Conservation (phyloP, 768 basidiomycete genomes). For the Rhizopogon roseolus region DNA sequence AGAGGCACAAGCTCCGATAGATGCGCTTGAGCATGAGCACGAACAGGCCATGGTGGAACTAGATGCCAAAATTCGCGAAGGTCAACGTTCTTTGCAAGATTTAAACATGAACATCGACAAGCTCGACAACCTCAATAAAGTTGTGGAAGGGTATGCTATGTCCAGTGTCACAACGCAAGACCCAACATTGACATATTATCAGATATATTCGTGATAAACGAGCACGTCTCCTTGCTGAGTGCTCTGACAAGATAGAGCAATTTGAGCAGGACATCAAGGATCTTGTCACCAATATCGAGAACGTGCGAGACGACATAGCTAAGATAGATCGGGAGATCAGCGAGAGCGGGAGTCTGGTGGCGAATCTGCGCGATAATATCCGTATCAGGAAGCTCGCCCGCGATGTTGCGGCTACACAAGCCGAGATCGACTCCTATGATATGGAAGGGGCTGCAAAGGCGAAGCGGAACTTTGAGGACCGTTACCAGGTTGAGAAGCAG, state of each 20-base stretch:
- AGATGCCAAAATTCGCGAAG: slow-evolving; percentile 42
- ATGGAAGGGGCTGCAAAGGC: slow-evolving; percentile 85
- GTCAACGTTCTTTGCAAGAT: slow-evolving; percentile 57
- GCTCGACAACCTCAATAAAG: slow-evolving; percentile 54
- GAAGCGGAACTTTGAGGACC: slow-evolving; percentile 77
- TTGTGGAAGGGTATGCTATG: slow-evolving; percentile 54
- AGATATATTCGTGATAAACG: slow-evolving; percentile 77
- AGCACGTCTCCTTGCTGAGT: slow-evolving; percentile 55
- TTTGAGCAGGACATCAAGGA: slow-evolving; percentile 42
- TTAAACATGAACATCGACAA: slow-evolving; percentile 60
- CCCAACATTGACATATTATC: neutral
- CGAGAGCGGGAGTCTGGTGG: slow-evolving; percentile 62
- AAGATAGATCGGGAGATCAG: slow-evolving; percentile 75
- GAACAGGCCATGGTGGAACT: slow-evolving; percentile 45
- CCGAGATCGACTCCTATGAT: slow-evolving; percentile 70
- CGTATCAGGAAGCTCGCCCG: slow-evolving; percentile 64
- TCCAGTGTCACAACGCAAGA: neutral
- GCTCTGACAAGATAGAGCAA: slow-evolving; percentile 46
- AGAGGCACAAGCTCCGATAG: slow-evolving; percentile 62
- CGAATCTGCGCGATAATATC: slow-evolving; percentile 80
- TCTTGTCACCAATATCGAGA: slow-evolving; percentile 34
- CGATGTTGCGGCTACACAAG: slow-evolving; percentile 63
- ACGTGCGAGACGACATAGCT: slow-evolving; percentile 39
- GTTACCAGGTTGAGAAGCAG: slow-evolving; percentile 67
- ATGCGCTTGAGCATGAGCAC: slow-evolving; percentile 54